These are phyloP conservation scores for Ogataea pignaliae DNA, from an alignment of 805 yeast species.

Conservation along the genomic window DNA sequence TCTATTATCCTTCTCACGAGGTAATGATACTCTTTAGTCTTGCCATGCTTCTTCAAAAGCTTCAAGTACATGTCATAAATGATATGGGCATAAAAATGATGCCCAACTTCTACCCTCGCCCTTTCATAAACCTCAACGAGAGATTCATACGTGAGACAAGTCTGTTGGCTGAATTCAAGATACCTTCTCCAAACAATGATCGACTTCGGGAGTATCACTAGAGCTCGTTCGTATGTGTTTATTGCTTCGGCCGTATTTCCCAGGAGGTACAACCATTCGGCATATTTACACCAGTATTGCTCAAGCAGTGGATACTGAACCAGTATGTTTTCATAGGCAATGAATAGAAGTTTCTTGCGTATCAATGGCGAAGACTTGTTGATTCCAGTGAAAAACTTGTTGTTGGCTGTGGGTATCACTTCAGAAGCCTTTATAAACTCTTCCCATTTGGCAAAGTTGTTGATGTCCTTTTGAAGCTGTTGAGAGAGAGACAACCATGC, in stretches of 20 bases:
- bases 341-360: slow-evolving; percentile 32
- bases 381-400: slow-evolving; percentile 3
- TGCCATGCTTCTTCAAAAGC: slow-evolving; percentile 31
- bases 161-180: slow-evolving; percentile 34
- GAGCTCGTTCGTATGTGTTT: slow-evolving; percentile 34
- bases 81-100: slow-evolving; percentile 45
- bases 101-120: slow-evolving; percentile 47
- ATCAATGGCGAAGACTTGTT: slow-evolving; percentile 4
- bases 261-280: slow-evolving; percentile 41
- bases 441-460: slow-evolving; percentile 35
- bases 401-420: slow-evolving; percentile 10
- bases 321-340: slow-evolving; percentile 40
- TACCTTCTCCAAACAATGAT: slow-evolving; percentile 48
- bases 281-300: slow-evolving; percentile 56
- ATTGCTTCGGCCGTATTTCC: slow-evolving; percentile 38
- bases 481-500: slow-evolving; percentile 32
- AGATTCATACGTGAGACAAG: slow-evolving; percentile 27
- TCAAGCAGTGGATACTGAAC: slow-evolving; percentile 45
- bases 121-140: slow-evolving; percentile 38
- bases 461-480: slow-evolving; percentile 30
- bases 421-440: slow-evolving; percentile 33
- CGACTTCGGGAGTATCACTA: slow-evolving; percentile 39
- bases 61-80: slow-evolving; percentile 48
- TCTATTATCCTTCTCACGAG: slow-evolving; percentile 48
- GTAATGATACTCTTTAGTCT: slow-evolving; percentile 31